Conservation (phyloP, 164 flowering plant genomes). For the Echeveria elegans region DNA sequence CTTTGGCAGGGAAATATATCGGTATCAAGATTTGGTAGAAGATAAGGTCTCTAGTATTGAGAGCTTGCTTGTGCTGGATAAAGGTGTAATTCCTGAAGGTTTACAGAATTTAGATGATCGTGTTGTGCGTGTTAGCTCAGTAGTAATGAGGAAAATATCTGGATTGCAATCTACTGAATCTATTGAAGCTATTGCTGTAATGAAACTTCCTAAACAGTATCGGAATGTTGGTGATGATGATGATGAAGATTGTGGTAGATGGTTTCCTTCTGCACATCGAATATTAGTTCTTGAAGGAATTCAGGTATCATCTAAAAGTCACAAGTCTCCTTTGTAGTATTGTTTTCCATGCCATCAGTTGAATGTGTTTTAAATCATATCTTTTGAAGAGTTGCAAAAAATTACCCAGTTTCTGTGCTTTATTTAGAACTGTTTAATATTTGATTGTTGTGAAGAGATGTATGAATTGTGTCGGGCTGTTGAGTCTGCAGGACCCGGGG, state of each 20-base stretch:
- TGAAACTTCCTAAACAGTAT: slow-evolving; percentile 61
- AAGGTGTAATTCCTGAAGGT: slow-evolving; percentile 42
- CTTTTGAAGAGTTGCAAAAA: neutral
- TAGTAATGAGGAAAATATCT: slow-evolving; percentile 71
- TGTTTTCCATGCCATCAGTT: neutral
- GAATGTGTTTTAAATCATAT: neutral
- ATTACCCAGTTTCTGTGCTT: neutral
- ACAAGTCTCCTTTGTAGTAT: neutral
- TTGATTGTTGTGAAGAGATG: neutral
- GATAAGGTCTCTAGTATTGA: slow-evolving; percentile 29
- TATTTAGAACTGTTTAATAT: neutral
- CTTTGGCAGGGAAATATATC: slow-evolving; percentile 54
- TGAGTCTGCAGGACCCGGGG: slow-evolving; percentile 82
- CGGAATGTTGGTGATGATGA: slow-evolving; percentile 25
- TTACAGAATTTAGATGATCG: slow-evolving; percentile 26
- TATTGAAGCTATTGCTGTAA: slow-evolving; percentile 60
- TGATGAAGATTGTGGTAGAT: slow-evolving; percentile 24
- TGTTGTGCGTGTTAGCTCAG: slow-evolving; percentile 48
- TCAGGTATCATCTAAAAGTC: slow-evolving; percentile 41
- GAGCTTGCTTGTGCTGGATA: slow-evolving; percentile 59
- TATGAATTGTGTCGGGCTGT: slow-evolving; percentile 13
- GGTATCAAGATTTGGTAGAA: slow-evolving; percentile 29
- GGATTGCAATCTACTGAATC: slow-evolving; percentile 74
- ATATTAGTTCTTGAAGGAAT: slow-evolving; percentile 84
- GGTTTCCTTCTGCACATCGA: slow-evolving; percentile 56